Base-by-base conservation (phyloP, 192 early-diverging fungal species). In the Linderina pennispora region DNA sequence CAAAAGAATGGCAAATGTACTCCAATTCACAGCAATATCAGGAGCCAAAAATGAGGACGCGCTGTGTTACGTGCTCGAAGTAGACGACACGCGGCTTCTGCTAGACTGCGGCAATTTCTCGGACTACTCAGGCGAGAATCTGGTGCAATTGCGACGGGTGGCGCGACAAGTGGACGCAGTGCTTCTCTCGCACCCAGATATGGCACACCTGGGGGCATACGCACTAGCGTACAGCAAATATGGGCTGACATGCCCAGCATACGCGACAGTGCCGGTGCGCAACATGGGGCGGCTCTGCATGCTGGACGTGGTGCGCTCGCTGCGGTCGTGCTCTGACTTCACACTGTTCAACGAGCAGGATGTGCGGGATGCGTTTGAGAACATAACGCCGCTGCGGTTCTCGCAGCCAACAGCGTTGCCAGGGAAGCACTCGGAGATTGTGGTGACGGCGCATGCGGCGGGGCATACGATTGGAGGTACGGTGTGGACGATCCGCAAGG, bases 381-480 rank as follows among this genome's bases (percentile, higher is more conserved):
- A 80, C 23, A 79, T 96, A 8, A 81, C 78, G 1, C 56, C 80
- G 18, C 73, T 99, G 32, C 75, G 91, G 46, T 97, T 94, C 57
- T 89, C 84, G 6, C 92, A 98, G 58, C 91, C 91, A 1, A 81
- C 72, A 40, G 60, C 78, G 1, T 72, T 97, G 10, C 40, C 74
- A 0, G 86, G 88, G 58, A 50, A 44, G 62, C 48, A 84, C 63
- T 63, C 83, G 48, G 87, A 86, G 3, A 92, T 97, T 10, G 84
- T 83, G 0, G 80, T 99, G 23, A 94, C 92, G 5, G 90, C 96
- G 6, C 88, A 89, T 65, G 64, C 83, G 14, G 96, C 94, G 2
- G 96, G 93, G 8, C 94, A 97, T 55, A 84, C 96, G 1, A 76
- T 99, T 21, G 96, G 96, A 49, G 96, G 96, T 16, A 92, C 94